Evolutionary conservation across 345 rosid genomes (phyloP).

Genomic region (Corymbia maculata): DNA sequence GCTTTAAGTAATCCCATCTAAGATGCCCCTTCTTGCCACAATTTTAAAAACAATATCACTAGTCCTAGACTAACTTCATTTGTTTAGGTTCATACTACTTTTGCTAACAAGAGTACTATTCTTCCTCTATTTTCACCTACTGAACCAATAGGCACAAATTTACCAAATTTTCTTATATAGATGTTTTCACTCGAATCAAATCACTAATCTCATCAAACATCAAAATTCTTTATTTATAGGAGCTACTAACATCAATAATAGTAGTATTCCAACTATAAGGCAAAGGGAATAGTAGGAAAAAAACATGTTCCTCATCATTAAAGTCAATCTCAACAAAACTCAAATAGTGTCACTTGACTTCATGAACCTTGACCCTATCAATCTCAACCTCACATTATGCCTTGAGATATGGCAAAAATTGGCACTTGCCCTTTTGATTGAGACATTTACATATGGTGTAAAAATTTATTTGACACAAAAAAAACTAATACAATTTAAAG

Average conservation of each 20-base stretch:
- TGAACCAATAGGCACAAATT: background rate
- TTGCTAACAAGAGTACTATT: background rate
- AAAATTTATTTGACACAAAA: background rate
- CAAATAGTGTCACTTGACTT: background rate
- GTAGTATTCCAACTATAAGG: background rate
- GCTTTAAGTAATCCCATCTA: background rate
- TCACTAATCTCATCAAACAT: background rate
- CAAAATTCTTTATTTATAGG: background rate
- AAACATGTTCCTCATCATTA: background rate
- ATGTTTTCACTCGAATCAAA: background rate
- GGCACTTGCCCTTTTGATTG: background rate
- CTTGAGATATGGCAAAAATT: background rate
- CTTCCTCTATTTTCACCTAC: background rate
- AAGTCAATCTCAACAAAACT: background rate
- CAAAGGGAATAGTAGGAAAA: background rate
- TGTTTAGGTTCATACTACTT: background rate
- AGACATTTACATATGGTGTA: too few relatives aligned
- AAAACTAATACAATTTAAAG: background rate
- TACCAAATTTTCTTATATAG: background rate
- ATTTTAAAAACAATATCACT: too few relatives aligned
- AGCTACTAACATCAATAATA: background rate
- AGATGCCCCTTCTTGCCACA: background rate
- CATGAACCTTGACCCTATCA: background rate
- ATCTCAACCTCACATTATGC: background rate
- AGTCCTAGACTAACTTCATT: background rate